A percentile compares a stretch with the other conserved stretches of the same genome.
phyloP scores from a whole-genome alignment of 352 stramenopile species.

The Pythium periplocum region DNA sequence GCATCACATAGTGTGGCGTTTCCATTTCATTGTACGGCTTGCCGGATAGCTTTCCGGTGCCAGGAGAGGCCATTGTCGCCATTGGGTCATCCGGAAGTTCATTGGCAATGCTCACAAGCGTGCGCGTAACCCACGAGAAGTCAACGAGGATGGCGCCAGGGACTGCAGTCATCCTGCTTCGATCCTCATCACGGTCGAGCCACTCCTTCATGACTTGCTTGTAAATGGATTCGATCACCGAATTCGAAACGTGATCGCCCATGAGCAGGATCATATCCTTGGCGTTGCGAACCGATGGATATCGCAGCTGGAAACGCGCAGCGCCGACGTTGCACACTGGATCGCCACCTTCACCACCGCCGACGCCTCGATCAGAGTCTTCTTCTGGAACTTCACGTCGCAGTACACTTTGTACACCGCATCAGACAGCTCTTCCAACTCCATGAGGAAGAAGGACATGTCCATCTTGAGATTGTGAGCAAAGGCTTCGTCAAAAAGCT shows the following conservation, averaged over 20 bases:
- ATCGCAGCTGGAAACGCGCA: slow-evolving; percentile 14
- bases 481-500: slow-evolving; percentile 19
- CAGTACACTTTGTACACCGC: slow-evolving; percentile 18
- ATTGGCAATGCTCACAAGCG: too few species aligned
- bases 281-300: slow-evolving; percentile 9
- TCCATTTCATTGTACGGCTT: background rate
- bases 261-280: slow-evolving; percentile 11
- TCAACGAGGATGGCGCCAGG: too few species aligned
- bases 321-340: slow-evolving; percentile 12
- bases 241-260: too few species aligned
- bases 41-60: slow-evolving; percentile 16
- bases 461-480: slow-evolving; percentile 19
- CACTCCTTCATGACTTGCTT: too few species aligned
- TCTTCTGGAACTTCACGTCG: slow-evolving; percentile 25
- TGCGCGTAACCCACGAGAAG: too few species aligned
- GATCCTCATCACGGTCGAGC: too few species aligned
- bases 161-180: too few species aligned
- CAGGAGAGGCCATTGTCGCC: too few species aligned
- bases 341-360: slow-evolving; percentile 25
- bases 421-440: slow-evolving; percentile 10
- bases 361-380: slow-evolving; percentile 28
- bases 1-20: background rate
- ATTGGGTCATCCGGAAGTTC: too few species aligned
- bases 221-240: too few species aligned
- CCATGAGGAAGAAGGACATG: slow-evolving; percentile 19